phyloP scores from a whole-genome alignment of 192 early-diverging fungal species.

The Rhizophagus sp. region DNA sequence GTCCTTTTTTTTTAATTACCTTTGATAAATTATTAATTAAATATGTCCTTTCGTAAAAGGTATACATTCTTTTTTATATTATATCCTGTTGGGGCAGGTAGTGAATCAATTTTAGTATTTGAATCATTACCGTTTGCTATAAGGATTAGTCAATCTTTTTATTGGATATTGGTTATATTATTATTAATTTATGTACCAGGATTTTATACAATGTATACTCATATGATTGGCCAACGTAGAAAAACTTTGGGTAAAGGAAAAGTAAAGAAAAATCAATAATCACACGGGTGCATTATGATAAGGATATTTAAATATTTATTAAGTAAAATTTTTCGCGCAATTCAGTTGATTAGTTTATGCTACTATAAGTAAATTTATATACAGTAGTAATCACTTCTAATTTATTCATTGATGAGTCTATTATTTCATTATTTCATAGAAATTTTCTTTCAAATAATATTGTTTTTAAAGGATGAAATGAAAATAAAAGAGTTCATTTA shows the following conservation, averaged over 20 bases:
- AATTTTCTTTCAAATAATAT: too few species aligned
- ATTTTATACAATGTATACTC: conserved; percentile 83
- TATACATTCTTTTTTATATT: conserved; percentile 95
- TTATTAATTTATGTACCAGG: conserved; percentile 74
- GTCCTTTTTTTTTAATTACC: neutral
- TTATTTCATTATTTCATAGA: too few species aligned
- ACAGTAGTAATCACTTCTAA: too few species aligned
- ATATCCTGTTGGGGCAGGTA: conserved; percentile 87
- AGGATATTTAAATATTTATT: too few species aligned
- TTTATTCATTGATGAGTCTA: too few species aligned
- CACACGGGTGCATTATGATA: too few species aligned
- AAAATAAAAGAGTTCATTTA: neutral
- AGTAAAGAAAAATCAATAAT: neutral
- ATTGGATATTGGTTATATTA: conserved; percentile 59
- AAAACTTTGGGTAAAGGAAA: conserved; percentile 61
- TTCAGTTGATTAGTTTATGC: too few species aligned
- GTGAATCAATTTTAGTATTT: conserved; percentile 79
- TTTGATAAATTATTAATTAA: neutral
- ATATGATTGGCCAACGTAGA: conserved; percentile 89
- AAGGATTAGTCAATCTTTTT: conserved; percentile 53
- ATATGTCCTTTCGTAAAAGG: conserved; percentile 40
- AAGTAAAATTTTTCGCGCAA: too few species aligned
- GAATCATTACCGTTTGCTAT: conserved; percentile 65
- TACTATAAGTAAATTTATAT: too few species aligned
- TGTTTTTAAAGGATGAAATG: too few species aligned